A percentile compares a stretch with the other conserved stretches of the same genome.
phyloP scores from a whole-genome alignment of 306 rosid species.

The Gleditsia sinensis region DNA sequence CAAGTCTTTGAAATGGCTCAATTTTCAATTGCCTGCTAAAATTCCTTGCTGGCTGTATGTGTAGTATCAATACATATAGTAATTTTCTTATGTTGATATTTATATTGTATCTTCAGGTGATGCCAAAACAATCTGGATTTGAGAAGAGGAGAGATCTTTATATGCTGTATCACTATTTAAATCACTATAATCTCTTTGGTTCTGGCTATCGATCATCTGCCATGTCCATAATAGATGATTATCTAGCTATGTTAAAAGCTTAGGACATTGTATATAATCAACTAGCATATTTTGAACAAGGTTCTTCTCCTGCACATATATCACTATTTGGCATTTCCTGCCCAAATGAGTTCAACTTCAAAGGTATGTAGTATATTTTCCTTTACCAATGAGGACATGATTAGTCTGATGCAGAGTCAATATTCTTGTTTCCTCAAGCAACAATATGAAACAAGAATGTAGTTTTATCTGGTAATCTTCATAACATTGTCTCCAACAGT shows the following conservation, averaged over 20 bases:
- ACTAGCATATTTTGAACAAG: not conserved
- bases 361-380: too few species aligned
- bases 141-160: slow-evolving; percentile 90
- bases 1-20: not conserved
- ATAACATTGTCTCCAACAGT: not conserved
- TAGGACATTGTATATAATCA: slow-evolving; percentile 38
- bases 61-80: slow-evolving; percentile 14
- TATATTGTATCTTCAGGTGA: slow-evolving; percentile 57
- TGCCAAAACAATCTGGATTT: slow-evolving; percentile 86
- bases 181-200: slow-evolving; percentile 94
- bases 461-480: not conserved
- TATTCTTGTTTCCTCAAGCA: too few species aligned
- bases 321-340: slow-evolving; percentile 1
- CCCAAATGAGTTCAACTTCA: too few species aligned
- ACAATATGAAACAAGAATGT: too few species aligned
- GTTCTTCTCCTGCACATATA: slow-evolving; percentile 28
- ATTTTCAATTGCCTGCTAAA: not conserved
- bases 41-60: not conserved
- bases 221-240: slow-evolving; percentile 86
- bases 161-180: slow-evolving; percentile 85
- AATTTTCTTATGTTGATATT: slow-evolving; percentile 19
- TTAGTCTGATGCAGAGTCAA: too few species aligned
- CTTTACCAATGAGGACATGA: too few species aligned
- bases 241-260: slow-evolving; percentile 60
- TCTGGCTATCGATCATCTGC: slow-evolving; percentile 87